A percentile compares a stretch with the other conserved stretches of the same genome.
These are phyloP conservation scores for Cydonia oblonga DNA, from an alignment of 331 rosid genomes.

Conservation along the genomic window DNA sequence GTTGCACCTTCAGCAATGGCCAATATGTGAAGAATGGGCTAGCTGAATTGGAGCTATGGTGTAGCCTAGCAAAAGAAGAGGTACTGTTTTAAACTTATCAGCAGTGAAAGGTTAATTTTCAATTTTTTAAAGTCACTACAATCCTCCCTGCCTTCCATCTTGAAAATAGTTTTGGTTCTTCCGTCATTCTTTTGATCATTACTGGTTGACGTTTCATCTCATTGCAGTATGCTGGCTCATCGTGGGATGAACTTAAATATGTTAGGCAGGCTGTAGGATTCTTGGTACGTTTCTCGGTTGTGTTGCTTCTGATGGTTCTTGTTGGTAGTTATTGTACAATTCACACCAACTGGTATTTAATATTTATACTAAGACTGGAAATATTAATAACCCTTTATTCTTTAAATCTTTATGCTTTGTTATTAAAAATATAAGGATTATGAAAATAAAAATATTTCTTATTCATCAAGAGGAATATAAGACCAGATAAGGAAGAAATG, in stretches of 20 bases:
- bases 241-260: conserved; percentile 82
- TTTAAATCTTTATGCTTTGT: not conserved
- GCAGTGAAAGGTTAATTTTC: not conserved
- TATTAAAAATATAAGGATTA: not conserved
- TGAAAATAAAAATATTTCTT: not conserved
- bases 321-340: not conserved
- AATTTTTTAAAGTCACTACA: not conserved
- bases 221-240: conserved; percentile 57
- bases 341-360: not conserved
- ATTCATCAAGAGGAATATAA: not conserved
- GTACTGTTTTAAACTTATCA: conserved; percentile 24
- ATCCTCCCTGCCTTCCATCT: not conserved
- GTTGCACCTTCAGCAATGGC: conserved; percentile 68
- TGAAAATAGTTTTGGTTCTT: not conserved
- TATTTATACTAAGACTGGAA: not conserved
- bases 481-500: conserved; percentile 1
- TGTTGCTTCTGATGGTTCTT: not conserved
- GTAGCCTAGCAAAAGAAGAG: conserved; percentile 63
- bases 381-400: not conserved
- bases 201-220: conserved; percentile 10
- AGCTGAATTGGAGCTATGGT: conserved; percentile 78
- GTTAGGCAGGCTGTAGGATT: conserved; percentile 70
- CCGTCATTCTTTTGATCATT: not conserved
- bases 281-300: conserved; percentile 47
- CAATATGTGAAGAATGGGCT: conserved; percentile 72